Evolutionary conservation across 2,329 filamentous ascomycete species (phyloP).

Genomic region (Cordyceps tenuipes): DNA sequence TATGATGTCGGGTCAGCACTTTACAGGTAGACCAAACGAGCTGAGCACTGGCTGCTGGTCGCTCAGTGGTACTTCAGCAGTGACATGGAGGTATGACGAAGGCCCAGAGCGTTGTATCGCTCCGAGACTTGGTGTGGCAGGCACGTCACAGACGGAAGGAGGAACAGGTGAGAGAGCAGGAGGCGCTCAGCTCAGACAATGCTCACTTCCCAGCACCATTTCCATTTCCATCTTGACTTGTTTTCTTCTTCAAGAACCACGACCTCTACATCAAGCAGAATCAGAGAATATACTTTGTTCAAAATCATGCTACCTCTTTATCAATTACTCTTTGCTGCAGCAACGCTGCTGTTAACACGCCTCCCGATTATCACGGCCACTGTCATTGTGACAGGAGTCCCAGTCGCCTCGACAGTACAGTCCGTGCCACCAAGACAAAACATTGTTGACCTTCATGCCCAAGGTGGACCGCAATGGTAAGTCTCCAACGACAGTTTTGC

Average conservation of each 20-base stretch:
- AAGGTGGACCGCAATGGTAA: conserved; percentile 37
- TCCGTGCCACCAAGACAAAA: conserved; percentile 37
- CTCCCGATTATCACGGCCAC: background rate
- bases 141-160: conserved; percentile 5
- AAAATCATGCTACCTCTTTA: conserved; percentile 5
- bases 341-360: background rate
- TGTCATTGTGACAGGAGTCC: conserved; percentile 28
- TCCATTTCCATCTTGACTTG: background rate
- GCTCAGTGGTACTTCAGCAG: background rate
- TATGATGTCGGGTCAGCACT: background rate
- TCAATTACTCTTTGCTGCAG: conserved; percentile 1
- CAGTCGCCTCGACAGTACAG: conserved; percentile 27
- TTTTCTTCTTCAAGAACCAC: background rate
- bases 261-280: background rate
- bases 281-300: background rate
- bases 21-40: background rate
- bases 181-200: conserved; percentile 1
- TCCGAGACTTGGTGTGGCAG: background rate
- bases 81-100: background rate
- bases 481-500: conserved; percentile 5
- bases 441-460: conserved; percentile 37
- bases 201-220: background rate
- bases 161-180: background rate
- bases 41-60: background rate
- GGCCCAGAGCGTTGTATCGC: background rate